Evolutionary conservation across 2,329 filamentous ascomycete species (phyloP), one percentile per base, ranked within the genome.

Genomic region (Calonectria henricotiae): DNA sequence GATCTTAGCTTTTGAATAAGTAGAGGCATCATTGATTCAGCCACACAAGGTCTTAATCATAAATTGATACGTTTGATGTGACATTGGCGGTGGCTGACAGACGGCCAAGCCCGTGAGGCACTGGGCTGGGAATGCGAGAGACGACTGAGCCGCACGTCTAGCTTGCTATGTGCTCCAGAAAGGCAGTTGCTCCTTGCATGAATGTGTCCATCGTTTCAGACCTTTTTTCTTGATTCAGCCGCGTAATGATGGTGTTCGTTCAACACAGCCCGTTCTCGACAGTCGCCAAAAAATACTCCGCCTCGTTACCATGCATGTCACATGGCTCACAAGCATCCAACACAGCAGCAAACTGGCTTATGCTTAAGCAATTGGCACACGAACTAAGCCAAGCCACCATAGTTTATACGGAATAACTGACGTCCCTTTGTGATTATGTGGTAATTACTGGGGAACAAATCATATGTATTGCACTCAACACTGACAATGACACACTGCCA

Each of bases 1-100:
- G n/a, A 39, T 37, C 35, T 25, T 27, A 58, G 20, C 15, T 58
- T 55, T 39, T 39, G 37, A 58, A 23, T 37, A 58, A 58, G 32
- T 12, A 39, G 12, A 46, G 20, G 17, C 2, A 58, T 49, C 23
- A 30, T 17, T 30, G 3, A 17, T 9, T 12, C n/a, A 39, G 17
- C 17, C 5, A 4, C 51, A 8, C 32, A 25, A 13, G 20, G 32
- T 37, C 37, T 55, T 39, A 23, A 37, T 23, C 35, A 25, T 13
- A 27, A 37, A 39, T 58, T 8, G 20, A 15, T 15, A 39, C 15
- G 51, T 11, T 23, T 46, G n/a, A 6, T 58, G 51, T 37, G 27
- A 58, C 51, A 15, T 17, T 23, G 51, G 35, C 37, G 51, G 51
- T 39, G 20, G 35, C 35, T 23, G n/a, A 8, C 20, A 46, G 20